Conservation (phyloP, 441 rosid genomes). For the Populus hybrid region DNA sequence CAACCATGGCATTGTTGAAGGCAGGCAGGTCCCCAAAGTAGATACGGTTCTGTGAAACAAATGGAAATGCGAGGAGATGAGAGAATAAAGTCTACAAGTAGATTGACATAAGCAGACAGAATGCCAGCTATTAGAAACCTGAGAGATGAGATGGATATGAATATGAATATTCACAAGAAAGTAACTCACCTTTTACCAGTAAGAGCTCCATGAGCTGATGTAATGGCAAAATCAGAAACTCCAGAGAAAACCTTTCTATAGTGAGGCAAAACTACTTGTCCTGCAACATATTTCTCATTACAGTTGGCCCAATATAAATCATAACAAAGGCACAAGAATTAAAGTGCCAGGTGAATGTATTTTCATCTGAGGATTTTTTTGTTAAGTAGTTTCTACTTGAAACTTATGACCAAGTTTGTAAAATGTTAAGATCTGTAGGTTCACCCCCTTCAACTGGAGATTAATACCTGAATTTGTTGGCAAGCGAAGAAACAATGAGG, state of each 20-base stretch:
- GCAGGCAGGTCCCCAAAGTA: constrained; percentile 45
- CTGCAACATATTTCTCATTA: constrained; percentile 38
- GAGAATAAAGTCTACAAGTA: background rate
- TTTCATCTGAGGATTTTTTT: background rate
- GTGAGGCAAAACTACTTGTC: constrained; percentile 65
- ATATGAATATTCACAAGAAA: background rate
- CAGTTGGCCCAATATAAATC: constrained; percentile 6
- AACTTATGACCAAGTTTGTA: background rate
- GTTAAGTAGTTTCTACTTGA: background rate
- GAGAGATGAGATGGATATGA: background rate
- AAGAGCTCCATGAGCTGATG: constrained; percentile 71
- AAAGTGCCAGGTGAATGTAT: background rate
- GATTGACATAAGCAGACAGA: background rate
- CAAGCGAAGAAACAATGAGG: too few relatives aligned
- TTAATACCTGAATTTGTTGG: background rate
- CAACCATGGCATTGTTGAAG: constrained; percentile 71
- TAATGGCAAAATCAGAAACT: constrained; percentile 40
- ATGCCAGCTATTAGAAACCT: background rate
- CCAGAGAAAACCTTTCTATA: constrained; percentile 60
- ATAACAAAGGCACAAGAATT: background rate
- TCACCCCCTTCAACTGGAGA: background rate
- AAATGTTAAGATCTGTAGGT: too few relatives aligned
- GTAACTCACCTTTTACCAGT: constrained; percentile 68
- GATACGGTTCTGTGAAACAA: constrained; percentile 50
- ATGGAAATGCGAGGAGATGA: background rate